phyloP scores from a whole-genome alignment of 805 yeast species.

The Naumovozyma dairenensis region DNA sequence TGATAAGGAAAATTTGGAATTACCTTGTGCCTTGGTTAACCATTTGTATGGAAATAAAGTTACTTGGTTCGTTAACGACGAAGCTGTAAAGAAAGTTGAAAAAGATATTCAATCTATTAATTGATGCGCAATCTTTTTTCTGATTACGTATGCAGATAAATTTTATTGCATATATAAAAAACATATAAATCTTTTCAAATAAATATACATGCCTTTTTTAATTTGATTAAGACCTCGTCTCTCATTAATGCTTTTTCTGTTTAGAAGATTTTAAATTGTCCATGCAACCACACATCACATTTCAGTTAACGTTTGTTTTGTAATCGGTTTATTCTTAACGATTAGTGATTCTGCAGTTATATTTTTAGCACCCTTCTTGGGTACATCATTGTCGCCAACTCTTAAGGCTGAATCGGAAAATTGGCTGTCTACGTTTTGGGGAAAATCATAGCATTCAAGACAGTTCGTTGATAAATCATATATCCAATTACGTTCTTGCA shows the following conservation, averaged over 20 bases:
- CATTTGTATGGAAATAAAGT: constrained; percentile 44
- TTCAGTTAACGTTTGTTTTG: constrained; percentile 14
- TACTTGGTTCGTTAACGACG: constrained; percentile 74
- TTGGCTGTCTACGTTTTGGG: background rate
- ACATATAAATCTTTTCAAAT: background rate
- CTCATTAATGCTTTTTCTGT: background rate
- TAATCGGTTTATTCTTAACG: constrained; percentile 14
- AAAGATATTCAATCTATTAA: too few species aligned
- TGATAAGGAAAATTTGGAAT: constrained; percentile 34
- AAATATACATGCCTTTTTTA: too few species aligned
- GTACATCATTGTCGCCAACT: background rate
- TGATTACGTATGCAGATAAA: too few species aligned
- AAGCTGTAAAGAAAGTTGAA: constrained; percentile 44
- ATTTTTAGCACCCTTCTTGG: constrained; percentile 7
- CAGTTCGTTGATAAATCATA: constrained; percentile 43
- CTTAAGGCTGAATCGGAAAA: background rate
- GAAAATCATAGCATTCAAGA: constrained; percentile 25
- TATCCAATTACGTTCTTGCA: constrained; percentile 54
- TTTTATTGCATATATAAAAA: too few species aligned
- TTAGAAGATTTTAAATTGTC: too few species aligned
- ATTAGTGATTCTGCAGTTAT: constrained; percentile 11
- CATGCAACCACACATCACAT: too few species aligned
- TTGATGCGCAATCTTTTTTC: too few species aligned
- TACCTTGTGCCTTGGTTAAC: constrained; percentile 74
- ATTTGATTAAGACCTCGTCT: too few species aligned